Evolutionary conservation across 345 rosid species (phyloP).

Genomic region (Kandelia obovata): DNA sequence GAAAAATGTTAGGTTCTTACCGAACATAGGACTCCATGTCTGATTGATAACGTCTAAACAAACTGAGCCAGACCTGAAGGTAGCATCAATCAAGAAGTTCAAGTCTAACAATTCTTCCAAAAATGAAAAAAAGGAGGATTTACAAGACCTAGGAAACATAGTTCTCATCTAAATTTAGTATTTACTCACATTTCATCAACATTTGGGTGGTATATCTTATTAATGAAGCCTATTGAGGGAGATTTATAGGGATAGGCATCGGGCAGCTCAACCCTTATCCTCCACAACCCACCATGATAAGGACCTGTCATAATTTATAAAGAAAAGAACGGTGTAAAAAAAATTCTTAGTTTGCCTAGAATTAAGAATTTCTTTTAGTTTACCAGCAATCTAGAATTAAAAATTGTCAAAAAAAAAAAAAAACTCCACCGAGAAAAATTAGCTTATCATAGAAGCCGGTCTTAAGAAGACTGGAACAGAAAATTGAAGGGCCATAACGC

Average conservation of each 20-base stretch:
- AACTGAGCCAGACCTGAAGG: conserved; percentile 66
- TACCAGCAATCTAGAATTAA: not conserved
- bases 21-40: conserved; percentile 75
- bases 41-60: conserved; percentile 96
- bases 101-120: conserved; percentile 9
- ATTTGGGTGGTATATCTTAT: conserved; percentile 91
- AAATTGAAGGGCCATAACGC: not conserved
- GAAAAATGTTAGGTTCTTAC: conserved; percentile 25
- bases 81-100: not conserved
- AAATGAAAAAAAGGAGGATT: conserved; percentile 3
- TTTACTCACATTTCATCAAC: conserved; percentile 60
- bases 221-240: conserved; percentile 54
- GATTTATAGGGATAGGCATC: conserved; percentile 76
- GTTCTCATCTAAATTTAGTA: not conserved
- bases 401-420: not conserved
- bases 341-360: not conserved
- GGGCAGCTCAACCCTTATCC: conserved; percentile 91
- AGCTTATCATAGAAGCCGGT: not conserved
- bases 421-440: not conserved
- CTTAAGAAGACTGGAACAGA: not conserved
- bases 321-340: not conserved
- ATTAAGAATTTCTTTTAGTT: no score
- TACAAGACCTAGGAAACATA: not conserved
- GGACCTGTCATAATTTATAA: conserved; percentile 54
- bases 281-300: conserved; percentile 94